Evolutionary conservation across 140 eudicot species (phyloP).

Genomic region (Anethum foeniculum): DNA sequence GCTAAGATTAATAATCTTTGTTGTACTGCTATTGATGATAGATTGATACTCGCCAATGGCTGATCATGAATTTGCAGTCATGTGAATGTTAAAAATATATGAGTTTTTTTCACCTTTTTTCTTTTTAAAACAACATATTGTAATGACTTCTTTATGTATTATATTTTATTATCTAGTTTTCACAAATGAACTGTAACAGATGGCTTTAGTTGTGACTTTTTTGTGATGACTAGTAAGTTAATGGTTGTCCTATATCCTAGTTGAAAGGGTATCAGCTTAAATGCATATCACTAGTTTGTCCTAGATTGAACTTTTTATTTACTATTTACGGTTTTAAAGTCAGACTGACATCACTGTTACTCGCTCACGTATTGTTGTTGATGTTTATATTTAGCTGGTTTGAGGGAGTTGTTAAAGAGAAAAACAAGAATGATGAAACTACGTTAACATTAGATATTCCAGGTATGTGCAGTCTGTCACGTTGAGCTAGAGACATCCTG

Average conservation of each 20-base stretch:
- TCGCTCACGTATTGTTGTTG: constrained; percentile 9
- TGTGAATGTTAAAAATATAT: background rate
- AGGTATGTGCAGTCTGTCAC: constrained; percentile 37
- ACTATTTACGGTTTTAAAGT: background rate
- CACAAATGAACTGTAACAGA: background rate
- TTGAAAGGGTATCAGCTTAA: background rate
- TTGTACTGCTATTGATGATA: no score
- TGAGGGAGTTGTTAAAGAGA: constrained; percentile 73
- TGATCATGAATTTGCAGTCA: background rate
- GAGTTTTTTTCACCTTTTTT: background rate
- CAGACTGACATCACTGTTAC: background rate
- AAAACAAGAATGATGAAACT: constrained; percentile 54
- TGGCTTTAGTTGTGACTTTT: background rate
- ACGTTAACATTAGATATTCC: constrained; percentile 58
- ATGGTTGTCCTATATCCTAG: background rate
- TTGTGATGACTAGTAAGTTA: background rate
- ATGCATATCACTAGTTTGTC: background rate
- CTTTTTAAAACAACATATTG: background rate
- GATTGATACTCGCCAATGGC: no score
- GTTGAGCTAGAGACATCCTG: constrained; percentile 2
- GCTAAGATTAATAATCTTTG: no score
- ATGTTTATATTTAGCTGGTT: constrained; percentile 66
- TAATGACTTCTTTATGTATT: background rate
- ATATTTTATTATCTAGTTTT: background rate
- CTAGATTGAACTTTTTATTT: background rate